Evolutionary conservation across 2,329 filamentous ascomycete genomes (phyloP), one percentile per base, ranked within the genome.

Genomic region (Cordyceps militaris): DNA sequence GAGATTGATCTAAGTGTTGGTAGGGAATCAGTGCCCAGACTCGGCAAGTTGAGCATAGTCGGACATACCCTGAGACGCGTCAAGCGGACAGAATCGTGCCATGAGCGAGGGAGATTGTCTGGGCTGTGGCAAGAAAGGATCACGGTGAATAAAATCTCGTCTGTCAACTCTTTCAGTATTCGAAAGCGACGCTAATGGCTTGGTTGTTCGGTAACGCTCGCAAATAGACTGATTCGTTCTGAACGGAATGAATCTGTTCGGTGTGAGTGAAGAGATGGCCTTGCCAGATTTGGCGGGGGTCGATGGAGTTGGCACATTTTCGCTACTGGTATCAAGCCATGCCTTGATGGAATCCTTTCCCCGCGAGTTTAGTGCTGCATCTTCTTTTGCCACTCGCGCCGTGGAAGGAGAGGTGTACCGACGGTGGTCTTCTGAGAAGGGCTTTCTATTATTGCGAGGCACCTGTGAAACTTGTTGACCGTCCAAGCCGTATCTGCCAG

Each of bases 191-290:
- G 74, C 65, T 1, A 71, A 62, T 11, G 69, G 65, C 65, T 77
- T 80, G 26, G 70, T 75, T 11, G 75, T 75, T 49, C 71, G 74
- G 60, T 78, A 80, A 51, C 73, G 76, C 54, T 82, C 76, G 2
- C 69, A 66, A 2, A 74, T 66, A 19, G 70, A 67, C 0, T 61
- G 59, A 14, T 64, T 60, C 36, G 75, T 69, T 59, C 78, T 71
- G 9, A 67, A 66, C 13, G 80, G 77, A 4, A 84, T 71, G 61
- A 82, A 84, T 48, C 81, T 76, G 62, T 84, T 79, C 3, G 74
- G 69, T 5, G 60, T 59, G 9, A 64, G 66, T 11, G 69, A 34
- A 8, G 64, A 65, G 13, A 47, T 40, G 21, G n/a, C 14, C 11
- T 52, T 56, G 40, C 23, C 6, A 23, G 21, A 21, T 19, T 58